These are phyloP conservation scores for Aspergillus taichungensis DNA, from an alignment of 495 filamentous ascomycete genomes.

Conservation along the genomic window DNA sequence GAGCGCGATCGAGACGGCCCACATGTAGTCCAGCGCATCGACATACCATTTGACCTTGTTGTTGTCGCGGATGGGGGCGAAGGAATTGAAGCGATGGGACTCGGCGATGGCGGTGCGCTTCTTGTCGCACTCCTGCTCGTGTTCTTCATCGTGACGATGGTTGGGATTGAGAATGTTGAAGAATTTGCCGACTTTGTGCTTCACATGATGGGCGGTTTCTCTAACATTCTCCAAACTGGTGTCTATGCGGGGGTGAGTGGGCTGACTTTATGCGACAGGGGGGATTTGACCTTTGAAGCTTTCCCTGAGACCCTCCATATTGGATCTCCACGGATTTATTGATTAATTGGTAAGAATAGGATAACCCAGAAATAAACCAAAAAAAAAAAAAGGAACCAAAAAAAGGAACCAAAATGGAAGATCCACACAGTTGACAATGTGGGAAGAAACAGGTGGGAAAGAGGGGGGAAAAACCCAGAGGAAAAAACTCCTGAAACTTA, in stretches of 20 bases:
- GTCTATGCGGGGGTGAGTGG: conserved; percentile 16
- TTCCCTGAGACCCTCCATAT: conserved; percentile 28
- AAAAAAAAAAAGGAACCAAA: too few species aligned
- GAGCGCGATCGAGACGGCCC: conserved; percentile 79
- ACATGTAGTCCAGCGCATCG: conserved; percentile 86
- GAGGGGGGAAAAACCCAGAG: too few species aligned
- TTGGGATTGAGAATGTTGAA: conserved; percentile 73
- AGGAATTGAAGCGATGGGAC: conserved; percentile 76
- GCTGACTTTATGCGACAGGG: not conserved
- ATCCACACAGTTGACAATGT: too few species aligned
- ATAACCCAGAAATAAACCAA: too few species aligned
- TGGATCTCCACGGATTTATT: not conserved
- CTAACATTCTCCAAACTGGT: conserved; percentile 39
- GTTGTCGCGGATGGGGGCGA: conserved; percentile 73
- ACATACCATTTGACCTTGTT: conserved; percentile 97
- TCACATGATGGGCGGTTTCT: conserved; percentile 43
- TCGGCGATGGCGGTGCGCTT: conserved; percentile 66
- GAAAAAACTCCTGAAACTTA: too few species aligned
- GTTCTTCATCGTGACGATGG: conserved; percentile 90
- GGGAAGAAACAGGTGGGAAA: too few species aligned
- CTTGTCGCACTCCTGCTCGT: conserved; percentile 74
- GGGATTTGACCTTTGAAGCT: conserved; percentile 23
- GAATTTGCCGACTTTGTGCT: conserved; percentile 60
- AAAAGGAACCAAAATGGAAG: too few species aligned
- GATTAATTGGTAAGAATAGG: too few species aligned